Percentiles rank a stretch among this genome's conserved stretches.
These are phyloP conservation scores for Dittrichia graveolens DNA, from an alignment of 129 eudicot genomes.

Conservation along the genomic window DNA sequence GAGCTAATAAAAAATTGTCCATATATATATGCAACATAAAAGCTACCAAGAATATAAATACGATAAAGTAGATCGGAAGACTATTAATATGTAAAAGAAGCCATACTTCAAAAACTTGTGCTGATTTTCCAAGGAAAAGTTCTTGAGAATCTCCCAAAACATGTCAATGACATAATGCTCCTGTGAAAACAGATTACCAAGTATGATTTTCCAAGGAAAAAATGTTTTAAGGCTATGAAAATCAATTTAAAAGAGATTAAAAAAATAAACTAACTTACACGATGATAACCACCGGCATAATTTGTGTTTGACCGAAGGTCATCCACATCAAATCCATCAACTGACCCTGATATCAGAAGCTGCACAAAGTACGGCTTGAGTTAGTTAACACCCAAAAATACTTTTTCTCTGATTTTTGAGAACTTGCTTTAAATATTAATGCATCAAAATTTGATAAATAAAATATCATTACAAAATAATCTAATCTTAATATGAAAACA, in stretches of 20 bases:
- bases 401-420: background rate
- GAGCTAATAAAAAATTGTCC: background rate
- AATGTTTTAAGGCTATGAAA: background rate
- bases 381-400: background rate
- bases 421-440: background rate
- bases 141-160: conserved; percentile 91
- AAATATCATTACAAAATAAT: background rate
- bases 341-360: conserved; percentile 95
- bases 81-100: conserved; percentile 4
- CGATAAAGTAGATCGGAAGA: background rate
- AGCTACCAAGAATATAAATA: background rate
- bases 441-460: background rate
- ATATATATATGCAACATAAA: background rate
- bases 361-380: conserved; percentile 28
- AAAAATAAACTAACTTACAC: conserved; percentile 45
- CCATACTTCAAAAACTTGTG: conserved; percentile 83
- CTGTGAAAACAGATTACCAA: conserved; percentile 44
- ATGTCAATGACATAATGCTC: conserved; percentile 94
- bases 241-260: too few species aligned
- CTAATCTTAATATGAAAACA: background rate
- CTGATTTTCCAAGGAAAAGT: conserved; percentile 73
- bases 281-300: conserved; percentile 91
- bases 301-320: conserved; percentile 75
- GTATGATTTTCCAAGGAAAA: conserved; percentile 19
- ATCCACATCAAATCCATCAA: conserved; percentile 75